Percentiles rank a stretch among this genome's conserved stretches.
phyloP scores from a whole-genome alignment of 2,329 filamentous ascomycete species.

The Xylariaceae sp. region DNA sequence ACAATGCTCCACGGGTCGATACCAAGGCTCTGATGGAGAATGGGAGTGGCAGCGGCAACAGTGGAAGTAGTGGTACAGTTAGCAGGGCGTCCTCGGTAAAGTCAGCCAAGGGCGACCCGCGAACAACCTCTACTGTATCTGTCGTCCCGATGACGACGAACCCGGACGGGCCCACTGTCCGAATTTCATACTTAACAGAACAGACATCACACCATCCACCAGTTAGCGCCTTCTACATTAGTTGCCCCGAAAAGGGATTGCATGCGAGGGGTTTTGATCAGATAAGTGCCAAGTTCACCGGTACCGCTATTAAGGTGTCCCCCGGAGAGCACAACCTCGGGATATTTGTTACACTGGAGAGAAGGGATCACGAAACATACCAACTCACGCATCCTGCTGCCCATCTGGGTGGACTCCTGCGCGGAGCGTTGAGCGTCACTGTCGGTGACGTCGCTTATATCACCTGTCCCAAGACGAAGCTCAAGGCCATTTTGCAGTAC shows the following conservation, averaged over 20 bases:
- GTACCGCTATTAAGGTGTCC: conserved; percentile 87
- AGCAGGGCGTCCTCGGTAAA: conserved; percentile 53
- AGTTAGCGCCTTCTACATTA: conserved; percentile 92
- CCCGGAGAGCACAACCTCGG: conserved; percentile 93
- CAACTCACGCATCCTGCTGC: conserved; percentile 94
- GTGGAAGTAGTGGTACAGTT: too few relatives aligned
- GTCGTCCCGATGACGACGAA: conserved; percentile 52
- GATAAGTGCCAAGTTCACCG: conserved; percentile 96
- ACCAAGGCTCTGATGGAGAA: conserved; percentile 45
- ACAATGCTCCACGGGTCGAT: conserved; percentile 69
- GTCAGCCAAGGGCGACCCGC: conserved; percentile 45
- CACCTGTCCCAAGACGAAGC: conserved; percentile 83
- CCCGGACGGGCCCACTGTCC: conserved; percentile 58
- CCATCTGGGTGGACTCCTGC: conserved; percentile 82
- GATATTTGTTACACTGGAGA: conserved; percentile 88
- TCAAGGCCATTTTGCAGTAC: conserved; percentile 93
- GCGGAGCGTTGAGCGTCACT: conserved; percentile 85
- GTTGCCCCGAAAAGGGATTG: conserved; percentile 89
- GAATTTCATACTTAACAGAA: conserved; percentile 92
- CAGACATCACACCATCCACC: conserved; percentile 98
- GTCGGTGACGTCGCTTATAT: conserved; percentile 90
- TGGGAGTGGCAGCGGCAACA: conserved; percentile 34
- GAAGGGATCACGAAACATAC: conserved; percentile 84
- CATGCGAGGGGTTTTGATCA: conserved; percentile 91
- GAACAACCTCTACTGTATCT: conserved; percentile 53